These are phyloP conservation scores for Mycena vitilis DNA, from an alignment of 768 basidiomycete species.

Conservation along the genomic window DNA sequence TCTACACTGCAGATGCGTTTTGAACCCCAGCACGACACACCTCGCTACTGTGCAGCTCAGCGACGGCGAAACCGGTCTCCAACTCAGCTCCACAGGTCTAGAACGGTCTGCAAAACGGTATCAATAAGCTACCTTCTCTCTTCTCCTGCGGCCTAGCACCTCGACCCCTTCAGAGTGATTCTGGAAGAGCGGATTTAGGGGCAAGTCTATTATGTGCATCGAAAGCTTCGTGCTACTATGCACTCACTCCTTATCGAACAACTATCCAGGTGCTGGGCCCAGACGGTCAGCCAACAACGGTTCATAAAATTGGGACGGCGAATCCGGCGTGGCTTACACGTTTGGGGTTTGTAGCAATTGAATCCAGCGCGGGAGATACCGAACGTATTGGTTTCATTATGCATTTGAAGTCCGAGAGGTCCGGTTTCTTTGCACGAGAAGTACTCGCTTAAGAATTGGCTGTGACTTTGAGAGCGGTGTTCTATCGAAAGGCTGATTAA, in stretches of 20 bases:
- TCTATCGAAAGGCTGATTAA: neutral
- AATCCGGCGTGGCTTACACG: neutral
- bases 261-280: no score
- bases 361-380: slow-evolving; percentile 12
- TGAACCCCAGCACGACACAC: no score
- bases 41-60: no score
- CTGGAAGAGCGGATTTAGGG: neutral
- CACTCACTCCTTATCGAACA: no score
- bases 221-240: neutral
- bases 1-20: neutral
- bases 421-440: neutral
- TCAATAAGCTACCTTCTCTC: no score
- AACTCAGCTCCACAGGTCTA: no score
- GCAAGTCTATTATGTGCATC: neutral
- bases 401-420: neutral
- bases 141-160: no score
- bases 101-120: no score
- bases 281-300: neutral
- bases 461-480: slow-evolving; percentile 3
- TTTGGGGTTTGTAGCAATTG: slow-evolving; percentile 1
- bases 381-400: neutral
- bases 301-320: no score
- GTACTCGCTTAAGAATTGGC: neutral
- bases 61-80: no score
- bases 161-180: neutral